phyloP scores from a whole-genome alignment of 169 alveolate genomes.

The Plasmodium yoelii region DNA sequence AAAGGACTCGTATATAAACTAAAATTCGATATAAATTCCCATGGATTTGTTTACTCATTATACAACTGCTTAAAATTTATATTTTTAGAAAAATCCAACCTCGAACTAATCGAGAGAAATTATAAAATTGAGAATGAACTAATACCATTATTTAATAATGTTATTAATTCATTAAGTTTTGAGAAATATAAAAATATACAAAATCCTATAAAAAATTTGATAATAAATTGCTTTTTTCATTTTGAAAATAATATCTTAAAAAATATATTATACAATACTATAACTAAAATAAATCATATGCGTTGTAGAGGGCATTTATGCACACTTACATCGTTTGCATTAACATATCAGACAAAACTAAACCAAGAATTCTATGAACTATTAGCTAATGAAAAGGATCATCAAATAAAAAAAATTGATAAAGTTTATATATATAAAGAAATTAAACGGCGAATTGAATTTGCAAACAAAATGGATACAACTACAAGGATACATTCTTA shows the following conservation, averaged over 20 bases:
- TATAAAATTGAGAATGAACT: constrained; percentile 18
- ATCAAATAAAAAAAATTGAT: constrained; percentile 8
- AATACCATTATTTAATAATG: constrained; percentile 21
- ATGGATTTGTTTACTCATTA: constrained; percentile 23
- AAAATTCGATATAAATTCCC: constrained; percentile 11
- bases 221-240: constrained; percentile 10
- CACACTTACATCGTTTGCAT: constrained; percentile 15
- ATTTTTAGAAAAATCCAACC: constrained; percentile 20
- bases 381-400: not conserved
- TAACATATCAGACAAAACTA: constrained; percentile 5
- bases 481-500: no score
- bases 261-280: constrained; percentile 20
- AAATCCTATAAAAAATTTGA: constrained; percentile 12
- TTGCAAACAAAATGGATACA: not conserved
- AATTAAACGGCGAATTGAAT: constrained; percentile 2
- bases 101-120: constrained; percentile 22
- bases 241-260: constrained; percentile 14
- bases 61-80: constrained; percentile 31
- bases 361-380: not conserved
- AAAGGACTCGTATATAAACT: constrained; percentile 36
- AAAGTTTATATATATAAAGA: constrained; percentile 11
- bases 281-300: constrained; percentile 14
- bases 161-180: constrained; percentile 22
- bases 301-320: constrained; percentile 23
- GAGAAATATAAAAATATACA: constrained; percentile 11